Evolutionary conservation across 2,329 filamentous ascomycete genomes (phyloP).

Genomic region (Chaetothyriales sp.): DNA sequence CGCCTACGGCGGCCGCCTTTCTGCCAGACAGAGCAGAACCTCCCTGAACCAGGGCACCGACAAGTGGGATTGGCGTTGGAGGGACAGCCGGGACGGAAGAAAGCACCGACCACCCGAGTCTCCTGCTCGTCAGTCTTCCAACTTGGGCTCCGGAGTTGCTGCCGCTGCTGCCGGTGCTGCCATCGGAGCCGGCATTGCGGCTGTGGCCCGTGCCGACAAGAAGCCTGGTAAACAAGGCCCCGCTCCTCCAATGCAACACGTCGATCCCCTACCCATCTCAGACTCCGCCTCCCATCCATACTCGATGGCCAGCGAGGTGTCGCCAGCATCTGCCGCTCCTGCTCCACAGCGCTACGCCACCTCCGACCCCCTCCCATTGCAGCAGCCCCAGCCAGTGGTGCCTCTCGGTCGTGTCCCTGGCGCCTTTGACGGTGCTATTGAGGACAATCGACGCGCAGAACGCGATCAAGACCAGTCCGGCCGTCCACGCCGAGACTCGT

Average conservation of each 20-base stretch:
- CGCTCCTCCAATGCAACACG: slow-evolving; percentile 50
- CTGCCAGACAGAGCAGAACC: slow-evolving; percentile 34
- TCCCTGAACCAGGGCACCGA: slow-evolving; percentile 27
- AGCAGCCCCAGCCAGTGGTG: slow-evolving; percentile 68
- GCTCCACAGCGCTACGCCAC: slow-evolving; percentile 4
- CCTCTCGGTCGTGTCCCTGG: slow-evolving; percentile 45
- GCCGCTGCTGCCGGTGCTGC: slow-evolving; percentile 27
- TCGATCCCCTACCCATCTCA: slow-evolving; percentile 23
- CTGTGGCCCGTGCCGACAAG: slow-evolving; percentile 26
- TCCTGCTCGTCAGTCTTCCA: neutral
- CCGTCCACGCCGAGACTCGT: slow-evolving; percentile 10
- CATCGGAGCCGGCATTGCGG: slow-evolving; percentile 30
- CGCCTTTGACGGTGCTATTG: slow-evolving; percentile 7
- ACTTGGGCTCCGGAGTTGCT: slow-evolving; percentile 7
- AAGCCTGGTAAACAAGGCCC: slow-evolving; percentile 9
- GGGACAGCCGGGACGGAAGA: slow-evolving; percentile 34
- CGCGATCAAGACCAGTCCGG: neutral
- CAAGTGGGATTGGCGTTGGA: slow-evolving; percentile 51
- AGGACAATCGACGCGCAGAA: neutral
- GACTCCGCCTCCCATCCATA: slow-evolving; percentile 21
- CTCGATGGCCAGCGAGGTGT: slow-evolving; percentile 15
- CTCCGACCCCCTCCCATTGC: slow-evolving; percentile 44
- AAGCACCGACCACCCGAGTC: slow-evolving; percentile 12
- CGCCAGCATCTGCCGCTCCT: neutral
- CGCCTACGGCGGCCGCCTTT: slow-evolving; percentile 43